Conservation (phyloP, 192 early-diverging fungal genomes). For the Rhizophagus clarus region DNA sequence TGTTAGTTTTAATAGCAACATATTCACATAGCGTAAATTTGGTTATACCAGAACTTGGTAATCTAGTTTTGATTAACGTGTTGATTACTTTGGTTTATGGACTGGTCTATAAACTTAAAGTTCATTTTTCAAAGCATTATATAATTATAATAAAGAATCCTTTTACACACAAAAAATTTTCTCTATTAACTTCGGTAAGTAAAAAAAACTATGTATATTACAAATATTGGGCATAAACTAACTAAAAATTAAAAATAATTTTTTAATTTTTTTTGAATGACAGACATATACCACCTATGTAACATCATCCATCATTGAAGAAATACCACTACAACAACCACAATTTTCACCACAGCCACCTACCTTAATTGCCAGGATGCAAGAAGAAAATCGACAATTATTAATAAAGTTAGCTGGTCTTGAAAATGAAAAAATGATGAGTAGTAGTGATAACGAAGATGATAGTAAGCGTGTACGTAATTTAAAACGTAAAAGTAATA, state of each 20-base stretch:
- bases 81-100: neutral
- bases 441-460: constrained; percentile 19
- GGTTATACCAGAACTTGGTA: constrained; percentile 16
- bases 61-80: neutral
- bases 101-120: constrained; percentile 25
- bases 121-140: neutral
- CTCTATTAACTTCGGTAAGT: neutral
- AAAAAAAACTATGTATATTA: neutral
- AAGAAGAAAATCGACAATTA: constrained; percentile 33
- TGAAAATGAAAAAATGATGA: constrained; percentile 6
- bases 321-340: neutral
- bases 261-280: neutral
- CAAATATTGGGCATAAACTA: neutral
- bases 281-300: neutral
- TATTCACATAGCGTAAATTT: neutral
- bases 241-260: too few species aligned
- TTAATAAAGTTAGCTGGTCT: neutral
- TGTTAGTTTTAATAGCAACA: neutral
- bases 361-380: constrained; percentile 16
- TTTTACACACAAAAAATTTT: neutral
- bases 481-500: neutral
- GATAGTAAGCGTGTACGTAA: neutral
- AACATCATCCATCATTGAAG: neutral
- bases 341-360: neutral
- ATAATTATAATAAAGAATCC: neutral